These are phyloP conservation scores for Eutypa lata DNA, from an alignment of 2,329 filamentous ascomycete genomes.

Conservation along the genomic window DNA sequence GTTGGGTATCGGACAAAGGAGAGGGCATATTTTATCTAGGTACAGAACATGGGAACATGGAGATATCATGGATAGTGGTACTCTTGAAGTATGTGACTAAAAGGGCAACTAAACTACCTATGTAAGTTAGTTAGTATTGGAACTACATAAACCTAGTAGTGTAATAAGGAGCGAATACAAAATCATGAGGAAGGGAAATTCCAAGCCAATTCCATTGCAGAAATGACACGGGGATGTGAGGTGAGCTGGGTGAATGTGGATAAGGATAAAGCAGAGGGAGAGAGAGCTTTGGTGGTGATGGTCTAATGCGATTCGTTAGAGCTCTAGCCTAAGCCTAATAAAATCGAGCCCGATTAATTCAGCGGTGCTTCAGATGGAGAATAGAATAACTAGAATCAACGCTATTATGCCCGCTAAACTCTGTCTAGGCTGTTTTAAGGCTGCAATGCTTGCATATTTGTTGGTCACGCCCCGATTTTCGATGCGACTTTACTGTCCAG, in stretches of 20 bases:
- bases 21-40: constrained; percentile 20
- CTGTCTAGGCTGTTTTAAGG: not conserved
- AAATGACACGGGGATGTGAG: not conserved
- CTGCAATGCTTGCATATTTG: not conserved
- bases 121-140: too few species aligned
- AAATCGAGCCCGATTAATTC: not conserved
- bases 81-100: too few species aligned
- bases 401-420: not conserved
- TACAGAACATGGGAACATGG: constrained; percentile 8
- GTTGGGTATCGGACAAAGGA: constrained; percentile 21
- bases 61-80: constrained; percentile 4
- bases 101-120: not conserved
- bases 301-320: not conserved
- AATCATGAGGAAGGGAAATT: not conserved
- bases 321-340: too few species aligned
- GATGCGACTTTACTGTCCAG: too few species aligned
- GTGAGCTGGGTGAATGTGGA: not conserved
- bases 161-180: not conserved
- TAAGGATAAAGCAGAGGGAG: not conserved
- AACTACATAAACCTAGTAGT: too few species aligned
- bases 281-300: not conserved
- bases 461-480: too few species aligned
- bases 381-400: not conserved
- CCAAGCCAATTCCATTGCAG: not conserved
- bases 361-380: not conserved